phyloP scores from a whole-genome alignment of 768 basidiomycete species.

The Phlebiopsis gigantea region DNA sequence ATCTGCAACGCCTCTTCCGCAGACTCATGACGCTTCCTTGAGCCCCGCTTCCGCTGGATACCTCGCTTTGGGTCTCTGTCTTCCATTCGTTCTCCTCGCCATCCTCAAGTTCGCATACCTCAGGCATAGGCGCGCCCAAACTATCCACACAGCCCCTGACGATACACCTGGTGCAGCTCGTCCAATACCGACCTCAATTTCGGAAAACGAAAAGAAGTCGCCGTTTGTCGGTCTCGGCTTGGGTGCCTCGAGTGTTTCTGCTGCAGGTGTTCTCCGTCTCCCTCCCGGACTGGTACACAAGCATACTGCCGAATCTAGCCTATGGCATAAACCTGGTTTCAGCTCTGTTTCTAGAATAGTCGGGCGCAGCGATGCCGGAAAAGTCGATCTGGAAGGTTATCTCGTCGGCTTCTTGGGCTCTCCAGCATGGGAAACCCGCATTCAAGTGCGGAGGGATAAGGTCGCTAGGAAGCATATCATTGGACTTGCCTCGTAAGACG shows the following conservation, averaged over 20 bases:
- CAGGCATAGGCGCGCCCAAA: slow-evolving; percentile 17
- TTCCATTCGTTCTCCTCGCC: slow-evolving; percentile 18
- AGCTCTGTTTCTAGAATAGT: background rate
- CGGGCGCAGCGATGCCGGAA: background rate
- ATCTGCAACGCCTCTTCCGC: background rate
- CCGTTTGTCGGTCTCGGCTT: slow-evolving; percentile 6
- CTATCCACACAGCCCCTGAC: slow-evolving; percentile 12
- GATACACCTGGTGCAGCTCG: too few species aligned
- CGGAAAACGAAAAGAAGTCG: slow-evolving; percentile 1
- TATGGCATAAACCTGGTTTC: background rate
- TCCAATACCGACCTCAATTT: background rate
- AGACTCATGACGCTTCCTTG: background rate
- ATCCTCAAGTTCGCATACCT: slow-evolving; percentile 18
- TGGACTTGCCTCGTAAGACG: background rate
- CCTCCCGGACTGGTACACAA: background rate
- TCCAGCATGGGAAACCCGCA: slow-evolving; percentile 23
- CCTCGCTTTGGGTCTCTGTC: slow-evolving; percentile 12
- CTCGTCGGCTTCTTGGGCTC: slow-evolving; percentile 24
- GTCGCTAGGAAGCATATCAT: background rate
- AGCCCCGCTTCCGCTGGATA: slow-evolving; percentile 4
- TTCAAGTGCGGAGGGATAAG: slow-evolving; percentile 12
- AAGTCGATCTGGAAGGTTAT: slow-evolving; percentile 11
- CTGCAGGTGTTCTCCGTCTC: background rate
- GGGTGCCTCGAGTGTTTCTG: background rate
- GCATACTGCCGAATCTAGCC: background rate